phyloP scores from a whole-genome alignment of 163 green algal genomes.

The Chlamydomonas reinhardtii region DNA sequence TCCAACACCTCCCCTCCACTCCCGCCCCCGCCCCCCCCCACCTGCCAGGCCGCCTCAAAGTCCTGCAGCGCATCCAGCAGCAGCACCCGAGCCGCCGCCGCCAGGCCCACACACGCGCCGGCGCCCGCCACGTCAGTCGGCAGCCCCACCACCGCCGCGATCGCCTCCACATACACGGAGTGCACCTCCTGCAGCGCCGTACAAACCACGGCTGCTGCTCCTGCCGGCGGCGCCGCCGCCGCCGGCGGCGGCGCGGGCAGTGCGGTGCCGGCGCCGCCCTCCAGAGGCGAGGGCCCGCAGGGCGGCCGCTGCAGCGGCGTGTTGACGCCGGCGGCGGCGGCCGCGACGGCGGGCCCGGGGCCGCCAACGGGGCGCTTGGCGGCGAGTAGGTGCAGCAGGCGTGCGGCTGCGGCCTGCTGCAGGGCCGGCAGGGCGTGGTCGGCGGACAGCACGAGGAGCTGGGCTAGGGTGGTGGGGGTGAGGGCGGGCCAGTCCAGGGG shows the following conservation, averaged over 20 bases:
- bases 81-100: background rate
- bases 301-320: too few relatives aligned
- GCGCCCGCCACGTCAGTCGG: background rate
- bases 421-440: background rate
- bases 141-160: background rate
- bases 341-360: background rate
- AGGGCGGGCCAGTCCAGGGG: background rate
- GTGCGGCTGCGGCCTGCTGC: background rate
- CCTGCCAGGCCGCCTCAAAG: background rate
- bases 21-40: background rate
- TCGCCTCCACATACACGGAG: background rate
- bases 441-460: background rate
- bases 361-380: background rate
- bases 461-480: background rate
- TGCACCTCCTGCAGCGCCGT: too few relatives aligned
- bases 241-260: too few relatives aligned
- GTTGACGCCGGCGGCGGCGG: background rate
- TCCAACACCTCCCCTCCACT: too few relatives aligned
- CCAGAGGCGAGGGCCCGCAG: too few relatives aligned
- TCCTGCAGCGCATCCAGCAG: background rate
- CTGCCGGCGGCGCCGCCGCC: too few relatives aligned
- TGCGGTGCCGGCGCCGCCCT: too few relatives aligned
- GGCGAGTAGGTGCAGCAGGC: background rate
- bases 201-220: too few relatives aligned
- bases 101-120: background rate